Evolutionary conservation across 176 grass and related monocot species (phyloP), one percentile per base, ranked within the genome.

Genomic region (Tillandsia leiboldiana): DNA sequence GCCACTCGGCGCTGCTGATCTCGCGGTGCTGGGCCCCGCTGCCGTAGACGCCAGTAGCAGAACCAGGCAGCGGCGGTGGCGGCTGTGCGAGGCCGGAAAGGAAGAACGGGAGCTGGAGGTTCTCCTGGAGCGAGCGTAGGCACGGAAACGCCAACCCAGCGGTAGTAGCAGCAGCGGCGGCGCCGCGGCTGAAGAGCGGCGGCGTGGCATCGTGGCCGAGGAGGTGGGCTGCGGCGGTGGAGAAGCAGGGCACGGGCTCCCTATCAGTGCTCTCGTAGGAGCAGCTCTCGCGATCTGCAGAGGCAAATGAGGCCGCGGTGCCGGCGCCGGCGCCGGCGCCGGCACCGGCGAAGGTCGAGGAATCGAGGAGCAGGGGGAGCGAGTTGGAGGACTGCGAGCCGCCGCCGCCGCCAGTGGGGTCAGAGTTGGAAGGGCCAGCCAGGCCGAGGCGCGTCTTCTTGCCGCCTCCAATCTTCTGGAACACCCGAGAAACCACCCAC

Each of bases 211-310:
- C 70, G 51, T 75, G 76, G 69, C 73, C 70, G 26, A 78, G 73
- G 86, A 84, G 79, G 72, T 74, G 2, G 17, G 66, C 66, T 11
- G 69, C 73, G 63, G 61, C 73, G 62, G 74, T 99, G 94, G 94
- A 99, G 89, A 99, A 99, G 94, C 94, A 99, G 89, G 89, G 84
- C 87, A 99, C 94, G 94, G 84, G 87, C 94, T 92, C 86, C 81
- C 72, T 86, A 73, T 84, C 78, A 53, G 83, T 69, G 81, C 49
- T 79, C 8, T 79, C 65, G 69, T 83, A 89, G 50, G 67, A 83
- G 66, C 76, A 70, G 73, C 59, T 59, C 9, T 77, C 75, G 23
- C n/a, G 66, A 20, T 83, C 81, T 3, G 47, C 69, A 42, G 33
- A 42, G 3, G 33, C 33, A 6, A 42, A 42, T 42, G 33, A 42